Base-by-base conservation (phyloP, 495 filamentous ascomycete genomes). In the Penicillium dipodomyicola region DNA sequence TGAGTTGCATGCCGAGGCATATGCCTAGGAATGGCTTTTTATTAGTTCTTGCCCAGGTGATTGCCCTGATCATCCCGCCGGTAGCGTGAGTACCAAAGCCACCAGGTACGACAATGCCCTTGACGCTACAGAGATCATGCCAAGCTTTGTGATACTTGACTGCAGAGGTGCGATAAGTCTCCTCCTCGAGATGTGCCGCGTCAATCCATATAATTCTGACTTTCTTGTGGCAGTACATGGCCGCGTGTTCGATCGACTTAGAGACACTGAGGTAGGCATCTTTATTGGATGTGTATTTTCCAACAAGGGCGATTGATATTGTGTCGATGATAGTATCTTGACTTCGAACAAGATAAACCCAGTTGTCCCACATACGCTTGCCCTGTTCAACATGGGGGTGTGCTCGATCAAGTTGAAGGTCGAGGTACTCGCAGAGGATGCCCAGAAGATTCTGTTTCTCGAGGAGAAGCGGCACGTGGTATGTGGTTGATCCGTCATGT, bases 1-100 rank as follows among this genome's bases (percentile, higher is more conserved):
- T 90, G 32, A 96, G 76, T 68, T 97, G 92, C 84, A 97, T 88
- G 25, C 92, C 92, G 5, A 97, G 82, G 70, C 92, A 96, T 51
- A 97, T 87, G 43, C 92, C 92, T 5, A 96, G 78, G 72, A 87
- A 96, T 20, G 91, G 91, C 2, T 77, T 80, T 22, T 86, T 84
- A 51, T 89, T 84, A 50, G 84, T 82, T 17, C 92, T 84, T 10
- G 92, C 90, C 87, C 87, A 95, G 42, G 83, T 84, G 33, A 87
- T 85, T 1, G 86, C 89, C 48, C 80, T 73, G 58, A 96, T 85
- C 90, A 96, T 97, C 43, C 92, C 92, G 57, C 87, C 84, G 0
- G 83, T 88, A 30, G 89, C 91, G 52, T 91, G 79, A 30, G 74
- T 60, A 6, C 90, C 92, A 64, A 96, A 96, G 2, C 92, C 92